These are phyloP conservation scores for Xylariaceae sp. DNA, from an alignment of 2,329 filamentous ascomycete genomes.

Conservation along the genomic window DNA sequence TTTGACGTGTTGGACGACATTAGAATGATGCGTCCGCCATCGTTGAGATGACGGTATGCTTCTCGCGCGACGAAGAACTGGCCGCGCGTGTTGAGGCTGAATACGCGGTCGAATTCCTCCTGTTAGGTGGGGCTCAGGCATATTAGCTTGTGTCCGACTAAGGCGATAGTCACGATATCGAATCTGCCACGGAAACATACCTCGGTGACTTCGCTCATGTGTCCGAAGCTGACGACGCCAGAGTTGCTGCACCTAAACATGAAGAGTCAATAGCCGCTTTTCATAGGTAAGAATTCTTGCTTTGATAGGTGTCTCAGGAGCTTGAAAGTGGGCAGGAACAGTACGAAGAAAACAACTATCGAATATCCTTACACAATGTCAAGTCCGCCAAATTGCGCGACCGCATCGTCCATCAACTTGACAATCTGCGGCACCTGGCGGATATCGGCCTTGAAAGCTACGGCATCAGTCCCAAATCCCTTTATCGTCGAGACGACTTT, in stretches of 20 bases:
- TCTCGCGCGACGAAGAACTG: conserved; percentile 62
- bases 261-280: too few relatives aligned
- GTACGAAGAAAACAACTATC: too few relatives aligned
- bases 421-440: conserved; percentile 28
- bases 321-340: too few relatives aligned
- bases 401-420: conserved; percentile 43
- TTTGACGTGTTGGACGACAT: conserved; percentile 57
- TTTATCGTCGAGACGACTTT: conserved; percentile 24
- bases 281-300: too few relatives aligned
- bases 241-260: conserved; percentile 61
- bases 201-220: conserved; percentile 51
- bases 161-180: too few relatives aligned
- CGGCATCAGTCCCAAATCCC: conserved; percentile 20
- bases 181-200: conserved; percentile 1
- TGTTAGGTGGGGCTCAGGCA: too few relatives aligned
- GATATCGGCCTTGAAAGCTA: conserved; percentile 31
- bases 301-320: too few relatives aligned
- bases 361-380: conserved; percentile 62
- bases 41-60: conserved; percentile 58
- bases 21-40: conserved; percentile 58
- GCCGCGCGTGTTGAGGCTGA: conserved; percentile 55
- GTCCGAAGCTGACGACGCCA: conserved; percentile 56
- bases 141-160: background rate
- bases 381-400: conserved; percentile 55
- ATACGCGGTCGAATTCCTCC: conserved; percentile 60